Evolutionary conservation across 2,329 filamentous ascomycete species (phyloP), one percentile per base, ranked within the genome.

Genomic region (Trichoderma atroviride): DNA sequence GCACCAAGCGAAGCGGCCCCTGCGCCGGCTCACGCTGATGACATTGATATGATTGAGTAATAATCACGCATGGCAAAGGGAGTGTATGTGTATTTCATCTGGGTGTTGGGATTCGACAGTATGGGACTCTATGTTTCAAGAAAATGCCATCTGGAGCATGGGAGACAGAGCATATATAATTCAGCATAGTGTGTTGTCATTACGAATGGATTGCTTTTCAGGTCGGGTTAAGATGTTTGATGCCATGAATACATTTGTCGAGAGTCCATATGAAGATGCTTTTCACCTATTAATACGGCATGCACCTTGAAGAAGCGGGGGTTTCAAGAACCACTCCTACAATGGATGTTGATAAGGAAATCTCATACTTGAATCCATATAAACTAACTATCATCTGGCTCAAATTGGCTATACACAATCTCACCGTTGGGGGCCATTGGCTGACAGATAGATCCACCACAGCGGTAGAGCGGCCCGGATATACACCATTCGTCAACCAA

Each of bases 1-100:
- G 79, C 74, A 5, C 81, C 78, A 43, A 81, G 77, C 22, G 74
- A 77, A 11, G 76, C 78, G 33, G 73, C 77, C 56, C 74, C 75
- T 27, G 74, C 74, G 71, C 69, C 68, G 2, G 69, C 72, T 61
- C 67, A 76, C 22, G 81, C 79, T 50, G 88, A 89, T 68, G 89
- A 92, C 77, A 83, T 91, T 71, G 90, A 92, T 74, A 92, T 92
- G 90, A 91, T 92, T 76, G 88, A 90, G 81, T 90, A 79, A 71
- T 40, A 7, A 24, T 65, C 29, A 29, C 56, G 22, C 24, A 27
- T 50, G 61, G 55, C 67, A 70, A 71, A 71, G 75, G 74, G 74
- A 74, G 70, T 76, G 70, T 70, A 74, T 71, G 70, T 76, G 70
- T 70, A 74, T 71, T 70, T 31, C 40, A 40, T 47, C 56, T 24